Evolutionary conservation across 768 basidiomycete species (phyloP).

Genomic region (Boletus reticulatus): DNA sequence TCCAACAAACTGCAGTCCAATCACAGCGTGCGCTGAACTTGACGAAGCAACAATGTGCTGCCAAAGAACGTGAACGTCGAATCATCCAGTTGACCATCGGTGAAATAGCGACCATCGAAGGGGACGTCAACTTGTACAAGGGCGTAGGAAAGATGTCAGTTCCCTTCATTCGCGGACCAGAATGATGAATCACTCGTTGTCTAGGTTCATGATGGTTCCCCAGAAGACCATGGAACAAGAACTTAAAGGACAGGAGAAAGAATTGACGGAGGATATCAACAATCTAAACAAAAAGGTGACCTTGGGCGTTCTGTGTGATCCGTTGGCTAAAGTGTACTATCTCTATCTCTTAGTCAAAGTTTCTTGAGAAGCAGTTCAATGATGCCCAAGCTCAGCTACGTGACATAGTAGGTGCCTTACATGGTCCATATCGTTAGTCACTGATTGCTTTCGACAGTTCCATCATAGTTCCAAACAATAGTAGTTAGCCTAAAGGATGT

Average conservation of each 20-base stretch:
- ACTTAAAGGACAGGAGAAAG: slow-evolving; percentile 75
- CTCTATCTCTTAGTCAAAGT: slow-evolving; percentile 64
- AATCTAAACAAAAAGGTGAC: slow-evolving; percentile 83
- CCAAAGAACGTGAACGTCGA: slow-evolving; percentile 86
- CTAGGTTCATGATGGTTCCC: slow-evolving; percentile 89
- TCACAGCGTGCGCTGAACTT: slow-evolving; percentile 77
- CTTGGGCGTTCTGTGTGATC: neutral
- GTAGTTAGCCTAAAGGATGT: slow-evolving; percentile 9
- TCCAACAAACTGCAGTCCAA: slow-evolving; percentile 86
- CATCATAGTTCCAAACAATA: slow-evolving; percentile 29
- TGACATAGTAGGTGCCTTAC: slow-evolving; percentile 62
- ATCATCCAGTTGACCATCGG: slow-evolving; percentile 87
- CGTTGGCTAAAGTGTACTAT: neutral
- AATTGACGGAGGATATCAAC: slow-evolving; percentile 77
- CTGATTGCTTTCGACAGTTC: slow-evolving; percentile 22
- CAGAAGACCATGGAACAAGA: slow-evolving; percentile 75
- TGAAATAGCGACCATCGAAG: slow-evolving; percentile 71
- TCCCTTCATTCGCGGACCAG: neutral
- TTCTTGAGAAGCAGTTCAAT: slow-evolving; percentile 89
- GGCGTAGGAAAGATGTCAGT: slow-evolving; percentile 93
- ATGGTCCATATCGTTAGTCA: neutral
- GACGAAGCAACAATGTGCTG: slow-evolving; percentile 68
- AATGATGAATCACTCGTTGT: neutral
- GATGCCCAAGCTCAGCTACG: slow-evolving; percentile 85
- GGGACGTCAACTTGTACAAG: slow-evolving; percentile 82